Evolutionary conservation across 805 yeast genomes (phyloP).

Genomic region (Candida cerambycidarum): DNA sequence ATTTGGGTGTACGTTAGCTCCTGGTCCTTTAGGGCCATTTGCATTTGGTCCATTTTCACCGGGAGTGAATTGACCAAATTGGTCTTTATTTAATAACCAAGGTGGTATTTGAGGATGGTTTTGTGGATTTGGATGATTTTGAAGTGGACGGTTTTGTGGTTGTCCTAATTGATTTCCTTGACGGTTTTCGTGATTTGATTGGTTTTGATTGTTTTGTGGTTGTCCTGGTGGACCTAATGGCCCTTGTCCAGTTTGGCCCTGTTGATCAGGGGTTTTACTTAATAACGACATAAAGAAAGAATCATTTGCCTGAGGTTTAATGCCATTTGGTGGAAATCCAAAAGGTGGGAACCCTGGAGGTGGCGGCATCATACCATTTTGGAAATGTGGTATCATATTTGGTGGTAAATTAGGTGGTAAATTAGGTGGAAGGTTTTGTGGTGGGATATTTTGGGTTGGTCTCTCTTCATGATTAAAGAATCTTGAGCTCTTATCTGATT

Average conservation of each 20-base stretch:
- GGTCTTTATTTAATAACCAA: conserved; percentile 11
- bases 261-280: conserved; percentile 17
- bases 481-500: conserved; percentile 13
- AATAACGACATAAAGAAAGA: conserved; percentile 49
- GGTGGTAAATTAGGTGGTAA: conserved; percentile 10
- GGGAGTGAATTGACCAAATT: conserved; percentile 13
- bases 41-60: conserved; percentile 16
- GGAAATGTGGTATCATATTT: conserved; percentile 3
- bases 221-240: too few relatives aligned
- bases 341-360: conserved; percentile 7
- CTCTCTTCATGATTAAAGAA: conserved; percentile 14
- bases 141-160: conserved; percentile 5
- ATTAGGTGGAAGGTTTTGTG: conserved; percentile 7
- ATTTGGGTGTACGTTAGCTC: conserved; percentile 6
- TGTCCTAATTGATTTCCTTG: conserved; percentile 5
- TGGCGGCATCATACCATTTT: conserved; percentile 9
- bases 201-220: neutral
- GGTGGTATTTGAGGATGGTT: conserved; percentile 8
- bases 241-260: too few relatives aligned
- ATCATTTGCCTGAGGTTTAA: conserved; percentile 28
- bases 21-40: conserved; percentile 5
- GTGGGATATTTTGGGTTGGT: too few relatives aligned
- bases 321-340: conserved; percentile 5
- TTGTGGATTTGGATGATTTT: conserved; percentile 5
- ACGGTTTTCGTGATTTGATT: neutral